Conservation (phyloP, 2,329 filamentous ascomycete genomes). For the Hymenoscyphus scutula region DNA sequence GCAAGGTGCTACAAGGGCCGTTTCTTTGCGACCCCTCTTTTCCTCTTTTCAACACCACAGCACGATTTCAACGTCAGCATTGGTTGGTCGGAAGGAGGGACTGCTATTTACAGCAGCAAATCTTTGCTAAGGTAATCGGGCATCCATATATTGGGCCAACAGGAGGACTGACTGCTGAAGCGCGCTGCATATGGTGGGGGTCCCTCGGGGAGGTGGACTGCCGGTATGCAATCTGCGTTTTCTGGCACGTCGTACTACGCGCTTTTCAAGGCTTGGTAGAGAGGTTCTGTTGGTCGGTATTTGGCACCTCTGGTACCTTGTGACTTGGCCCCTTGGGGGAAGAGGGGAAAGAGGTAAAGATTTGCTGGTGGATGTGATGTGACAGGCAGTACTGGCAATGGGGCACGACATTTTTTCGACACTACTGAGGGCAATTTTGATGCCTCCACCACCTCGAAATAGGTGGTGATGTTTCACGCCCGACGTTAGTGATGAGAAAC, state of each 20-base stretch:
- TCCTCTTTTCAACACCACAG: not conserved
- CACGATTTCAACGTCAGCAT: not conserved
- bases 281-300: not conserved
- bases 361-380: not conserved
- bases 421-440: not conserved
- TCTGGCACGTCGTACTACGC: constrained; percentile 13
- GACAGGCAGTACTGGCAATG: not conserved
- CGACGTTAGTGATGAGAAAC: not conserved
- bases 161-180: constrained; percentile 1
- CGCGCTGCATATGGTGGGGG: not conserved
- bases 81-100: not conserved
- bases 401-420: not conserved
- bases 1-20: not conserved
- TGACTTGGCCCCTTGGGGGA: not conserved
- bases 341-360: not conserved
- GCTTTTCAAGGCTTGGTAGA: not conserved
- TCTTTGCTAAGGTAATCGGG: not conserved
- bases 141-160: not conserved
- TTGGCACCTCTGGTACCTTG: not conserved
- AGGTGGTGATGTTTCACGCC: not conserved
- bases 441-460: not conserved
- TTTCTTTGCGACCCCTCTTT: not conserved
- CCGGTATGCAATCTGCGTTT: constrained; percentile 9
- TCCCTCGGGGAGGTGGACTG: not conserved
- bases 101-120: not conserved